Percentiles rank a stretch among this genome's conserved stretches.
Evolutionary conservation across 2,329 filamentous ascomycete species (phyloP).

Genomic region (Didymosphaeria variabile): DNA sequence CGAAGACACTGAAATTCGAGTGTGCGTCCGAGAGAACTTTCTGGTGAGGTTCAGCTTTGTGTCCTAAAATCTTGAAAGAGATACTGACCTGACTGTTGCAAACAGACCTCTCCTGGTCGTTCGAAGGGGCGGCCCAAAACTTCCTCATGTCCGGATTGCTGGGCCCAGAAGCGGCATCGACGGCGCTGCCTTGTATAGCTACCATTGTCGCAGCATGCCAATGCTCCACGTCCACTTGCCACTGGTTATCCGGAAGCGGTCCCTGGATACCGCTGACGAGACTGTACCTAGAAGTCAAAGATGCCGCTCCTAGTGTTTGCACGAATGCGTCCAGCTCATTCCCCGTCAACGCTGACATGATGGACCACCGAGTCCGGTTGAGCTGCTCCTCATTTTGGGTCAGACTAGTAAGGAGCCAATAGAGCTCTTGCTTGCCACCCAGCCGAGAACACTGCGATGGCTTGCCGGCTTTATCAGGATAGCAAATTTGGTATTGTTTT

Average conservation of each 20-base stretch:
- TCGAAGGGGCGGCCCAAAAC: neutral
- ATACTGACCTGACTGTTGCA: neutral
- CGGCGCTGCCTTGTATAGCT: neutral
- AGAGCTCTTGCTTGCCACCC: neutral
- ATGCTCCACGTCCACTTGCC: constrained; percentile 38
- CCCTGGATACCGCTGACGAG: constrained; percentile 12
- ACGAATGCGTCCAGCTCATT: neutral
- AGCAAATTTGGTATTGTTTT: neutral
- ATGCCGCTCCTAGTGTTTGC: neutral
- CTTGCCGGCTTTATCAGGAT: neutral
- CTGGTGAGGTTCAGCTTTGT: neutral
- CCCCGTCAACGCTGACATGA: neutral
- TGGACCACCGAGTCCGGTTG: neutral
- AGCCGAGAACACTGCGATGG: neutral
- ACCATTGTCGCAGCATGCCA: constrained; percentile 13
- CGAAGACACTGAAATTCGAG: neutral
- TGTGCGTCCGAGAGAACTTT: neutral
- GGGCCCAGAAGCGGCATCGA: neutral
- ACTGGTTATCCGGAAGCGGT: constrained; percentile 37
- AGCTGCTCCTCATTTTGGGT: neutral
- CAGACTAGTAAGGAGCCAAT: neutral
- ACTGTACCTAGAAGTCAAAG: neutral
- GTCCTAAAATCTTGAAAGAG: neutral
- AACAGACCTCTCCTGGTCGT: neutral
- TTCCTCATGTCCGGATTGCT: neutral